Evolutionary conservation across 78 protist genomes (phyloP).

Genomic region (Cavenderia fasciculata): DNA sequence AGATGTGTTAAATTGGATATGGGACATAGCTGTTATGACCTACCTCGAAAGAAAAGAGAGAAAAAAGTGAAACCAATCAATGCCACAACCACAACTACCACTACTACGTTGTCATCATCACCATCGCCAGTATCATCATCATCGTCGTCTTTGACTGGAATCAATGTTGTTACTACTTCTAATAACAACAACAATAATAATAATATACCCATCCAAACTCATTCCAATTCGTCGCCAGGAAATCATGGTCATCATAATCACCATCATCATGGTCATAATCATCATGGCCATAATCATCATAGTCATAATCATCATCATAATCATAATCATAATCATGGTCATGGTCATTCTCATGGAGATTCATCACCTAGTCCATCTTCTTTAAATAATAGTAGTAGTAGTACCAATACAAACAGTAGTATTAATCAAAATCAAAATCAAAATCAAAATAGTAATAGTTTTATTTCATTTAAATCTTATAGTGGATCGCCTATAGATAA

Average conservation of each 20-base stretch:
- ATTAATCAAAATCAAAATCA: too few relatives aligned
- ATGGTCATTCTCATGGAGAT: background rate
- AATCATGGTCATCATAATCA: too few relatives aligned
- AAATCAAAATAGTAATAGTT: too few relatives aligned
- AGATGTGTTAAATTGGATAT: conserved; percentile 68
- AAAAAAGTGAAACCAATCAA: conserved; percentile 25
- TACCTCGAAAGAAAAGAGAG: conserved; percentile 65
- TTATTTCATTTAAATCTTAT: too few relatives aligned
- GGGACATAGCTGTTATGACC: conserved; percentile 49
- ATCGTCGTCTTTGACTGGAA: background rate
- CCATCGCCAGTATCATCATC: background rate
- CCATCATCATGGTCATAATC: background rate
- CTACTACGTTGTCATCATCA: background rate
- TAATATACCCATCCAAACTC: background rate
- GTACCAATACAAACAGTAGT: background rate
- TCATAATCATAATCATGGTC: background rate
- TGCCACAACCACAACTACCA: background rate
- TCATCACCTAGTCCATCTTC: background rate
- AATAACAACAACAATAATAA: background rate
- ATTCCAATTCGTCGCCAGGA: background rate
- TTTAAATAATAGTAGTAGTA: background rate
- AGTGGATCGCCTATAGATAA: too few relatives aligned
- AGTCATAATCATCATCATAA: background rate
- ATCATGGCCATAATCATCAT: background rate
- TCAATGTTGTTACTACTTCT: background rate